Evolutionary conservation across 2,329 filamentous ascomycete species (phyloP).

Genomic region (Talaromyces piceae): DNA sequence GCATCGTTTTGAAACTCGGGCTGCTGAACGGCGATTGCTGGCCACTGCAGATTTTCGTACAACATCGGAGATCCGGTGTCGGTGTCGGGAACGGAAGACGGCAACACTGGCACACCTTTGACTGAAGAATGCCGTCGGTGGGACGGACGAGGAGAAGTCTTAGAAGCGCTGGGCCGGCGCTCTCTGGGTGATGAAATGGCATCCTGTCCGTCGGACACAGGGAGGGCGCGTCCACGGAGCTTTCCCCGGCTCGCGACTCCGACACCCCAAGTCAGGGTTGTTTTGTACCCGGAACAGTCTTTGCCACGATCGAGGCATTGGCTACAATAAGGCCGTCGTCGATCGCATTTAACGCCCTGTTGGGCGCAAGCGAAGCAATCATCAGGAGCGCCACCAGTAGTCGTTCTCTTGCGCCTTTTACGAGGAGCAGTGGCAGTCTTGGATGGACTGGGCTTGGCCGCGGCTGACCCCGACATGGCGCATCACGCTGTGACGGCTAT

Average conservation of each 20-base stretch:
- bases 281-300: conserved; percentile 94
- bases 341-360: conserved; percentile 77
- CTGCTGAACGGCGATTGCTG: not conserved
- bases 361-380: conserved; percentile 94
- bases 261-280: conserved; percentile 91
- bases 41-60: not conserved
- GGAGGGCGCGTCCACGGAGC: conserved; percentile 76
- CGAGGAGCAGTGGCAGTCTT: conserved; percentile 28
- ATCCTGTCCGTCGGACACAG: conserved; percentile 42
- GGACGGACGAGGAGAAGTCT: not conserved
- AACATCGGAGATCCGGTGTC: not conserved
- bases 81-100: not conserved
- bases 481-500: conserved; percentile 3
- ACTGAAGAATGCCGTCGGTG: not conserved
- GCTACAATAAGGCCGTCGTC: conserved; percentile 86
- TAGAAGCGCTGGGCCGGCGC: conserved; percentile 6
- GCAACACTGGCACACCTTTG: not conserved
- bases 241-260: conserved; percentile 94
- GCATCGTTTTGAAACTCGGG: not conserved
- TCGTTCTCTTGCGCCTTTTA: conserved; percentile 75
- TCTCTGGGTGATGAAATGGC: conserved; percentile 3
- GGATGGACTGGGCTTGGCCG: conserved; percentile 14
- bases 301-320: conserved; percentile 87
- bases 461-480: conserved; percentile 10
- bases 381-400: conserved; percentile 76